Evolutionary conservation across 768 basidiomycete genomes (phyloP).

Genomic region (Tricholoma sp.): DNA sequence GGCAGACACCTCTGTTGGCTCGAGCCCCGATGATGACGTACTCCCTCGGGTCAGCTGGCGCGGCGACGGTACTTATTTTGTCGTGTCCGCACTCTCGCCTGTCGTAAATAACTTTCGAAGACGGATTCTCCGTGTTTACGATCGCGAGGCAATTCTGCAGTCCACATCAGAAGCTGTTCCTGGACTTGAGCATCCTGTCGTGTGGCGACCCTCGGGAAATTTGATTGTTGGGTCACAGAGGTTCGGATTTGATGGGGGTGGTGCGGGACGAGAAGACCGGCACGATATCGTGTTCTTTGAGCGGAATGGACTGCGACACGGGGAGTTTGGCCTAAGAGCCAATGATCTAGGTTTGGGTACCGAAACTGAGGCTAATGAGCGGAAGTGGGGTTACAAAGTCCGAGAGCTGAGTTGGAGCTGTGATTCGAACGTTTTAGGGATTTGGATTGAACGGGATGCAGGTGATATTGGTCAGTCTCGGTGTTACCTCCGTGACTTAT

Average conservation of each 20-base stretch:
- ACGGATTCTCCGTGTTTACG: conserved; percentile 69
- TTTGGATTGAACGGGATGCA: conserved; percentile 73
- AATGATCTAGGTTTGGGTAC: conserved; percentile 27
- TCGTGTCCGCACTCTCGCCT: conserved; percentile 69
- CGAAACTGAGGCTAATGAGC: conserved; percentile 24
- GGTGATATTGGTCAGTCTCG: conserved; percentile 63
- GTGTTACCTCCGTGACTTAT: conserved; percentile 4
- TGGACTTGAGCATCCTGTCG: conserved; percentile 73
- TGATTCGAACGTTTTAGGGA: conserved; percentile 77
- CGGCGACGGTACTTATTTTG: conserved; percentile 88
- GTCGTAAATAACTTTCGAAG: conserved; percentile 29
- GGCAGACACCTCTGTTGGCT: conserved; percentile 33
- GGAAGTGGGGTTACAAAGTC: conserved; percentile 66
- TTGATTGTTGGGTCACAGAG: conserved; percentile 79
- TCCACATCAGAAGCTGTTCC: conserved; percentile 81
- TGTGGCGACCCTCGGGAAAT: conserved; percentile 89
- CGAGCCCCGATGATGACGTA: conserved; percentile 67
- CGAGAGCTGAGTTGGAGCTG: conserved; percentile 82
- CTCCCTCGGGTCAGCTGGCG: conserved; percentile 84
- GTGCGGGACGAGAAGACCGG: conserved; percentile 57
- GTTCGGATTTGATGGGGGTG: conserved; percentile 72
- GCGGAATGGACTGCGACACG: conserved; percentile 88
- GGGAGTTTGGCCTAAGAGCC: conserved; percentile 69
- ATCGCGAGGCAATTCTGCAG: conserved; percentile 67
- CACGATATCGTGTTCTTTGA: conserved; percentile 95